Base-by-base conservation (phyloP, 2,329 filamentous ascomycete species). In the Colletotrichum sp. region DNA sequence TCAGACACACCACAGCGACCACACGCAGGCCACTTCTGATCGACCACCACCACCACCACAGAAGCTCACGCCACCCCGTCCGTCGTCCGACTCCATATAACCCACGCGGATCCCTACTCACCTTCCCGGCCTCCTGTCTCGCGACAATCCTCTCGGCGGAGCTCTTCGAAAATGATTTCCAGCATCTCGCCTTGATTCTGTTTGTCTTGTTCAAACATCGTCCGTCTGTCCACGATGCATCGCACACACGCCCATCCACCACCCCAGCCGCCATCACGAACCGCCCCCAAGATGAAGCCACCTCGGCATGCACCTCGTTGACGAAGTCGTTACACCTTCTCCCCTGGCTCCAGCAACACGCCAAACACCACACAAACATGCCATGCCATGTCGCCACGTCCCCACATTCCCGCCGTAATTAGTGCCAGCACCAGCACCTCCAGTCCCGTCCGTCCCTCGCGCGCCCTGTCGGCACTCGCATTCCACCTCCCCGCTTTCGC, bases 41-140 rank as follows among this genome's bases (percentile, higher is more conserved):
- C 36, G 24, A 36, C 67, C 59, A 21, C n/a, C 29, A 51, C 67
- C 59, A 21, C n/a, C 29, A 21, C 59, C 21, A 13, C 8, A 12
- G 16, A 34, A 31, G 38, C 65, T 69, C 70, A 58, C 58, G 59
- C 66, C 66, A 70, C 70, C 68, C 24, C 36, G 12, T 57, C 66
- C 24, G 36, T 64, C 34, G n/a, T 70, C 51, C 31, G 34, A 34
- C 54, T 38, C 59, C 12, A 70, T 73, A 73, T 73, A 73, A 73
- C 29, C 54, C 66, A 43, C 29, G n/a, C 54, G 59, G 18, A 59
- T 73, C 66, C 70, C 70, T 38, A 61, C 66, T 51, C 9, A 11
- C 13, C 15, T 16, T 3, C 4, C 1, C 8, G 13, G 3, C 3
- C 3, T 1, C 2, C 3, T 15, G 12, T 6, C 15, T 11, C 13